A percentile compares a stretch with the other conserved stretches of the same genome.
Conservation (phyloP, 257 asterid species). For the Nicotiana obtusifolia region DNA sequence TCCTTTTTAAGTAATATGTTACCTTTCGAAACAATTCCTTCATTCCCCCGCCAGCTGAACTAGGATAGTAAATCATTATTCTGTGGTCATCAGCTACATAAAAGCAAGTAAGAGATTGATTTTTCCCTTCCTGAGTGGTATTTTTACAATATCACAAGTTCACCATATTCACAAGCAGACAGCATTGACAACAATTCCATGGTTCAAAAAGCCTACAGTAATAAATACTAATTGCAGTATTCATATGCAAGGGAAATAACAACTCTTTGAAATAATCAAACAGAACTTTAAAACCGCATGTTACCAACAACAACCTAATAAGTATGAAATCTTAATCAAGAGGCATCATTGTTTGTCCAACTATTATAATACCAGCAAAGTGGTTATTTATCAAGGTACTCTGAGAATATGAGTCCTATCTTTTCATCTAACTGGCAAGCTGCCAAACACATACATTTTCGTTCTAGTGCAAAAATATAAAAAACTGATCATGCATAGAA, state of each 20-base stretch:
- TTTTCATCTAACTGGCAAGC: not conserved
- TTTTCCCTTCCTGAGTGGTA: constrained; percentile 6
- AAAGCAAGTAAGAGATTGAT: constrained; percentile 24
- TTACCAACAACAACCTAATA: not conserved
- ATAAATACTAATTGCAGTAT: not conserved
- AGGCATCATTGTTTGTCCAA: not conserved
- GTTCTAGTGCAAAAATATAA: not conserved
- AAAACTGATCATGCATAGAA: not conserved
- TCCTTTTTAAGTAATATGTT: constrained; percentile 8
- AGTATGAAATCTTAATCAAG: not conserved
- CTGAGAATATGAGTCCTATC: not conserved
- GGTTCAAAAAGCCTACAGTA: not conserved
- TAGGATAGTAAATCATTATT: constrained; percentile 94
- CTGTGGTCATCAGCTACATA: constrained; percentile 92
- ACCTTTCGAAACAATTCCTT: constrained; percentile 96
- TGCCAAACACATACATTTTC: not conserved
- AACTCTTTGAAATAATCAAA: not conserved
- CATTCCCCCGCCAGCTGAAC: constrained; percentile 99
- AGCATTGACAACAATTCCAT: not conserved
- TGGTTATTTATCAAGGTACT: constrained; percentile 2
- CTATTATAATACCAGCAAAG: not conserved
- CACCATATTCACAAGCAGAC: not conserved
- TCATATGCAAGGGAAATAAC: not conserved
- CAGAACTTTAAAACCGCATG: not conserved
- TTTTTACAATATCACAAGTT: not conserved